phyloP scores from a whole-genome alignment of 1,284 basidiomycete genomes.

The Ganoderma lingzhi region DNA sequence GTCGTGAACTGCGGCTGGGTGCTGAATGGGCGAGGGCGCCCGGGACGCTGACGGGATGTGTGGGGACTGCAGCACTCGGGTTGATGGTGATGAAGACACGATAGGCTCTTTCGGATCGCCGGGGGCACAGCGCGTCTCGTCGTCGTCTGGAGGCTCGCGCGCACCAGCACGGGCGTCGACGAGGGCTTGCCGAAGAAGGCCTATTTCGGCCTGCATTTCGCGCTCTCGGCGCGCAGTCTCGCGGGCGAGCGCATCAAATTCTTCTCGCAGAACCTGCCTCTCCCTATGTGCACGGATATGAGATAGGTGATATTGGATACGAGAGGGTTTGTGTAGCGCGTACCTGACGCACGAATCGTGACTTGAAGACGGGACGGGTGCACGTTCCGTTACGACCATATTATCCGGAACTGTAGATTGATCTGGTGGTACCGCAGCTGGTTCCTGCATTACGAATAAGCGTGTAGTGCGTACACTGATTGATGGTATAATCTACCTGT shows the following conservation, averaged over 20 bases:
- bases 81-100: not conserved
- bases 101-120: constrained; percentile 16
- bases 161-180: constrained; percentile 10
- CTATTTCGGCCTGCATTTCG: constrained; percentile 30
- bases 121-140: constrained; percentile 9
- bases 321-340: not conserved
- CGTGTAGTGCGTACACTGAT: not conserved
- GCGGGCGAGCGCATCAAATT: constrained; percentile 23
- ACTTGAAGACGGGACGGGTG: not conserved
- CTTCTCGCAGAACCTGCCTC: constrained; percentile 18
- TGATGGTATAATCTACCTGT: constrained; percentile 31
- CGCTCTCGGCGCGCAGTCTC: constrained; percentile 26
- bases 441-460: not conserved
- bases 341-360: constrained; percentile 17
- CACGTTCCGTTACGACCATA: not conserved
- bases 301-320: not conserved
- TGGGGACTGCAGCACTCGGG: constrained; percentile 10
- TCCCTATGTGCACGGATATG: constrained; percentile 15
- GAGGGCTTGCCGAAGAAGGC: constrained; percentile 21
- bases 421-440: not conserved
- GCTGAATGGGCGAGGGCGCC: not conserved
- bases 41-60: constrained; percentile 18
- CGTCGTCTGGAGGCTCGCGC: not conserved
- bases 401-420: not conserved
- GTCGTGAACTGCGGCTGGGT: not conserved